Base-by-base conservation (phyloP, 495 filamentous ascomycete genomes). In the Lophium mytilinum region DNA sequence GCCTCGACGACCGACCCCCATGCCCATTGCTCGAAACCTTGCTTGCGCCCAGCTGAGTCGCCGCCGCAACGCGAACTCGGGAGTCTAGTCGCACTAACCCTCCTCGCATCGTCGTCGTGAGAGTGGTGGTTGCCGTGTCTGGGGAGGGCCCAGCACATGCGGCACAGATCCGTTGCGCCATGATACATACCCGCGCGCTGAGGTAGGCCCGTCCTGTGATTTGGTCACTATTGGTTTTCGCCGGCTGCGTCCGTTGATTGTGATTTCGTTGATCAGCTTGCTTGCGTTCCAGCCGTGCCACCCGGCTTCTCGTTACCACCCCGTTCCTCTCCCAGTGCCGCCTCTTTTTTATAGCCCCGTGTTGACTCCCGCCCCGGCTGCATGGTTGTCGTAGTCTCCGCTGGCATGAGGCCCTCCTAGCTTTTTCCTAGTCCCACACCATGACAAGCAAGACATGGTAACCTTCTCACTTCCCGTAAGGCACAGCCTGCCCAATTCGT, bases 121-220 rank as follows among this genome's bases (percentile, higher is more conserved):
- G 12, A 40, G 41, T 52, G 49, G 51, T 52, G 30, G 36, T 50
- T 60, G 39, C 61, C 49, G 48, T 55, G 46, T 51, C 61, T 56
- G 61, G 36, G 45, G 48, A 41, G 50, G 50, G 37, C 34, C 60
- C 55, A 52, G 47, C 60, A 33, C 54, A 56, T 53, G 40, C 62
- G 42, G 57, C 55, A 61, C 63, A 48, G 51, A 62, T 59, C 51
- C 55, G 51, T 65, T 65, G 63, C 63, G 63, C 63, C 63, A 66
- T 66, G 63, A 48, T 66, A 66, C 63, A 62, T 66, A 66, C 63
- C 63, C 63, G 63, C 63, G 62, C 62, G 57, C 58, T 48, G 42
- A 39, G n/a, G 45, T 15, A 21, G 12, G 10, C 35, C 50, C 40
- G 30, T 37, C 49, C 49, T 65, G 59, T 66, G 63, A 59, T 66